Evolutionary conservation across 2,329 filamentous ascomycete genomes (phyloP).

Genomic region (Aspergillus ibericus): DNA sequence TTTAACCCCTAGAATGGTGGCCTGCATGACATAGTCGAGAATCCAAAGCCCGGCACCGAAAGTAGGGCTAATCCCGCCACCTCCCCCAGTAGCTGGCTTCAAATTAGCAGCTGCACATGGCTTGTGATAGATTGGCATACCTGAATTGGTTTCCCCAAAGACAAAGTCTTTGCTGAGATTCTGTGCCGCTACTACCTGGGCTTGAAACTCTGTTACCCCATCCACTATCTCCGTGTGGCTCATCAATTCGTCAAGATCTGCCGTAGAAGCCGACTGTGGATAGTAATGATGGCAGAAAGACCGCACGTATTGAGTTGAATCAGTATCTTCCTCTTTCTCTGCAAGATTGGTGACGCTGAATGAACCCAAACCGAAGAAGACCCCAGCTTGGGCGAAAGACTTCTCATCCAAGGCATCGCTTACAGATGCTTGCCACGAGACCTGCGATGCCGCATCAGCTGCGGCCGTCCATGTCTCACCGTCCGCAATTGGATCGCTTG

Average conservation of each 20-base stretch:
- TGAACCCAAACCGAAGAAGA: slow-evolving; percentile 34
- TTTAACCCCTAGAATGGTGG: slow-evolving; percentile 31
- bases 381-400: slow-evolving; percentile 35
- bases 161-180: slow-evolving; percentile 47
- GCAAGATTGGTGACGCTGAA: slow-evolving; percentile 42
- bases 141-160: slow-evolving; percentile 54
- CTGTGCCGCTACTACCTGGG: slow-evolving; percentile 44
- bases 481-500: slow-evolving; percentile 27
- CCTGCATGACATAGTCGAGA: slow-evolving; percentile 48
- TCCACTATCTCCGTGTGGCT: slow-evolving; percentile 44
- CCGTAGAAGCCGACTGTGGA: slow-evolving; percentile 41
- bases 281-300: slow-evolving; percentile 53
- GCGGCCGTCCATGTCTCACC: slow-evolving; percentile 32
- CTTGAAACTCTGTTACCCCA: slow-evolving; percentile 43
- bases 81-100: slow-evolving; percentile 37
- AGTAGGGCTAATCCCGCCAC: slow-evolving; percentile 45
- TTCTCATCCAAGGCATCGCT: slow-evolving; percentile 28
- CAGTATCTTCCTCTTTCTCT: slow-evolving; percentile 38
- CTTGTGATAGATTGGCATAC: slow-evolving; percentile 23
- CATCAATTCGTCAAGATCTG: slow-evolving; percentile 47
- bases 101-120: background rate
- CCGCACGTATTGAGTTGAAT: slow-evolving; percentile 37
- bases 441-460: slow-evolving; percentile 34
- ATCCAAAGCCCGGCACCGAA: slow-evolving; percentile 55
- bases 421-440: slow-evolving; percentile 36